Evolutionary conservation across 345 rosid species (phyloP), one percentile per base, ranked within the genome.

Genomic region (Murraya paniculata): DNA sequence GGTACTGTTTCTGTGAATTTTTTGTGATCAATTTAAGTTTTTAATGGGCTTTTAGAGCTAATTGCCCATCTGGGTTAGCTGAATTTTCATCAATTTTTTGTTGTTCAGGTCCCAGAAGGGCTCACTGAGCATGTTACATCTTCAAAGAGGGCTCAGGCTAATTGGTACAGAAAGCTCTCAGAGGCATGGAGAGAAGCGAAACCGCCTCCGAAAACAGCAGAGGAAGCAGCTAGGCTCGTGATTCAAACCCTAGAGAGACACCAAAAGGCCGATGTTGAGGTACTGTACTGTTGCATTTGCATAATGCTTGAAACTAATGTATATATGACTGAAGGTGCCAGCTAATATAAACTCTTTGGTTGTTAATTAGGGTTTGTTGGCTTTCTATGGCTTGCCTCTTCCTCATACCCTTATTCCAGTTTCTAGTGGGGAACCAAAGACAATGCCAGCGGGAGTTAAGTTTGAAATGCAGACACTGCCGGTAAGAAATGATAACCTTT

Each of bases 201-300:
- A 25, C 93, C 98, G 11, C 94, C 85, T 48, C 97, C 97, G 13
- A 83, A 66, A 78, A 88, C 93, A 19, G 82, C 90, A 22, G 93
- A 94, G 77, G 94, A 90, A 72, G 97, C 92, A 22, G 81, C 92
- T 10, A 90, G 87, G 84, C 88, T 94, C 80, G 80, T 96, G 50
- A 72, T 88, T 58, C 83, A 83, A 68, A 84, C 93, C 73, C 79
- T 96, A 76, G 88, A 86, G 79, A 73, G 87, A 6, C 94, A 94
- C 82, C 85, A 82, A 64, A 90, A 88, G 75, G 92, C 89, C 7
- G 98, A 94, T 89, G 99, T 95, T 79, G 94, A 91, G 97, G 99
- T 95, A 79, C 31, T 64, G 33, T 1, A 53, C 7, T 6, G 57
- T 53, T 53, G 57, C 22, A 19, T 25, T 27, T 31, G 59, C 16